Percentiles rank a stretch among this genome's conserved stretches.
phyloP scores from a whole-genome alignment of 306 rosid genomes.

The Corylus heterophylla region DNA sequence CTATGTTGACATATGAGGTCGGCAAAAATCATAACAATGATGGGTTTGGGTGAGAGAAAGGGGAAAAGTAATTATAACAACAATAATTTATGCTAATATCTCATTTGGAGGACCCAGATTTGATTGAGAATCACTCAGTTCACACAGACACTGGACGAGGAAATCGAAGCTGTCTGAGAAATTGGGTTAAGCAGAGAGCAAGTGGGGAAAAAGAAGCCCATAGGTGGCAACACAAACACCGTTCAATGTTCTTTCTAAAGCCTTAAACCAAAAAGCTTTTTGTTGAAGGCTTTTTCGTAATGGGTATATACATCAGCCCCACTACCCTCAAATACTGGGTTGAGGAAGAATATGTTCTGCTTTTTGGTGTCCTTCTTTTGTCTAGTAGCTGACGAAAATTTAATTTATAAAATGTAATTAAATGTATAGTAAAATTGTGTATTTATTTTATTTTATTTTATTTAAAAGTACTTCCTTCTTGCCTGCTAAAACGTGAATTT shows the following conservation, averaged over 20 bases:
- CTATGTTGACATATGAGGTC: conserved; percentile 30
- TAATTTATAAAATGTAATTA: no score
- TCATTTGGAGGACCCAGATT: conserved; percentile 7
- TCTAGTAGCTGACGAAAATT: no score
- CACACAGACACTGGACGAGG: not conserved
- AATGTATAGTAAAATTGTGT: no score
- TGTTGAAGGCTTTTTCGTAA: not conserved
- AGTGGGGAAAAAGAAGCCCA: not conserved
- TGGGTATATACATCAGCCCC: not conserved
- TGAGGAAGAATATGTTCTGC: not conserved
- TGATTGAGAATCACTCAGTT: not conserved
- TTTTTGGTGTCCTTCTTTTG: not conserved
- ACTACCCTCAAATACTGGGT: not conserved
- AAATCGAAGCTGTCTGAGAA: not conserved
- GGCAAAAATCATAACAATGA: conserved; percentile 38
- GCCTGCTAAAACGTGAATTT: no score
- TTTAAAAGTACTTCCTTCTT: no score
- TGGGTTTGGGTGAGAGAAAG: conserved; percentile 9
- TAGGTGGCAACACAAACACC: conserved; percentile 14
- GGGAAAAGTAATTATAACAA: not conserved
- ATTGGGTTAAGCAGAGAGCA: not conserved
- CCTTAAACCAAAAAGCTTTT: not conserved
- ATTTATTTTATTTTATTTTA: no score
- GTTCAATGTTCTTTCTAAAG: not conserved
- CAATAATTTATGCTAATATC: not conserved